Conservation (phyloP, 805 yeast genomes). For the Metschnikowia lochheadii region DNA sequence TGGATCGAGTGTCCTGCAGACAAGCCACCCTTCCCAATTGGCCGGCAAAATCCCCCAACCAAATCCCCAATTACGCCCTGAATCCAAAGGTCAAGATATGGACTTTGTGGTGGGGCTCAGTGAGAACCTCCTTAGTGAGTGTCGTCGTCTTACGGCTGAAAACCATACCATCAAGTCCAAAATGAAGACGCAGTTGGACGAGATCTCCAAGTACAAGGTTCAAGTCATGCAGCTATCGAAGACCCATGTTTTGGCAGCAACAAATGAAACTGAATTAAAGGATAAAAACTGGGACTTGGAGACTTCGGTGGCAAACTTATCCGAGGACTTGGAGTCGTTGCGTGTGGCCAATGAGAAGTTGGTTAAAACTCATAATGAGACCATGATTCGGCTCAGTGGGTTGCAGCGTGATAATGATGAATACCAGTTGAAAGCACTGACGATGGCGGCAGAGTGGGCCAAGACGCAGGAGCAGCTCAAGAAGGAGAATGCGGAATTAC, state of each 20-base stretch:
- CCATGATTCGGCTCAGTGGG: conserved; percentile 23
- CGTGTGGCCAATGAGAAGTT: conserved; percentile 40
- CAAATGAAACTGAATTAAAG: conserved; percentile 46
- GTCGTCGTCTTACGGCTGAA: conserved; percentile 66
- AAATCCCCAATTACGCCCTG: conserved; percentile 37
- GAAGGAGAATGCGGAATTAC: conserved; percentile 46
- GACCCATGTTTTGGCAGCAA: conserved; percentile 31
- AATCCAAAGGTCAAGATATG: conserved; percentile 55
- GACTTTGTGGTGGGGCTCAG: conserved; percentile 70
- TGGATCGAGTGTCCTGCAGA: too few species aligned
- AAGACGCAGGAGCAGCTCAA: conserved; percentile 32
- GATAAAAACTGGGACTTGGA: conserved; percentile 68
- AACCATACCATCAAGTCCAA: conserved; percentile 44
- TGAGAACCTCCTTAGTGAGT: conserved; percentile 66
- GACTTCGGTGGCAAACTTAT: conserved; percentile 42
- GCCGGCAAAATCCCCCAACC: conserved; percentile 17
- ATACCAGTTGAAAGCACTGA: conserved; percentile 35
- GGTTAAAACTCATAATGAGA: conserved; percentile 29
- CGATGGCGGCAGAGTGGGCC: conserved; percentile 37
- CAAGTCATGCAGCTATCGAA: conserved; percentile 33
- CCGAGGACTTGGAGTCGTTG: conserved; percentile 40
- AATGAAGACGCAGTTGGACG: conserved; percentile 41
- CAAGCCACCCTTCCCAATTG: conserved; percentile 12
- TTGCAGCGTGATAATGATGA: conserved; percentile 49
- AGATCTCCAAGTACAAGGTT: conserved; percentile 35